phyloP scores from a whole-genome alignment of 169 alveolate species.

The Plasmodium cynomolgi region DNA sequence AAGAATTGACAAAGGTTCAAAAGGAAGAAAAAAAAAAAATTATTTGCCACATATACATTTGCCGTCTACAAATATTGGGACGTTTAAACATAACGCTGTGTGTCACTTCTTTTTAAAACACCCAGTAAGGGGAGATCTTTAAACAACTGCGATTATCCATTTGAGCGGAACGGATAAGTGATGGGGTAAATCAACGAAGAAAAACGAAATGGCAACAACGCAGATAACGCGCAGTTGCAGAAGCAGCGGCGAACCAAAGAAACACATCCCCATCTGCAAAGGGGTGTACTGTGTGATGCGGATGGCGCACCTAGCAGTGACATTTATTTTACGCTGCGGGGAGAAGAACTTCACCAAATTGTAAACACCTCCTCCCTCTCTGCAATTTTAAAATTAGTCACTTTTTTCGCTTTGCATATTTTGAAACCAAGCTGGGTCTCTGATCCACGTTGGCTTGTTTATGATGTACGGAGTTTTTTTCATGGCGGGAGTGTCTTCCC shows the following conservation, averaged over 20 bases:
- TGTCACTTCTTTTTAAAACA: neutral
- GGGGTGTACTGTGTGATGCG: neutral
- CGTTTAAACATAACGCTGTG: neutral
- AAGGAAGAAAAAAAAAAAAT: neutral
- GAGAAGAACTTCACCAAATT: neutral
- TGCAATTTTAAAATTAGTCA: constrained; percentile 6
- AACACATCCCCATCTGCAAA: neutral
- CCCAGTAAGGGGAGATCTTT: neutral
- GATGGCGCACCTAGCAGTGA: too few relatives aligned
- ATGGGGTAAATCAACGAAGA: neutral
- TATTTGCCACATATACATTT: neutral
- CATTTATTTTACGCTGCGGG: neutral
- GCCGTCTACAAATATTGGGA: neutral
- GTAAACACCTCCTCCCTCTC: neutral
- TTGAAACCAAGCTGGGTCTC: constrained; percentile 66
- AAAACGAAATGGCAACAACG: neutral
- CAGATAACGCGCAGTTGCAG: neutral
- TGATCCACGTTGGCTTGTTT: constrained; percentile 69
- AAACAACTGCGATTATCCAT: neutral
- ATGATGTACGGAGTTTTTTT: constrained; percentile 55
- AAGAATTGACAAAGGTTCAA: neutral
- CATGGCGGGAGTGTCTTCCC: constrained; percentile 74
- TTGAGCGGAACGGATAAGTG: neutral
- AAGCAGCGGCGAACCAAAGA: neutral
- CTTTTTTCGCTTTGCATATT: constrained; percentile 31